A percentile compares a stretch with the other conserved stretches of the same genome.
Conservation (phyloP, 805 yeast species). For the Saccharomycopsis microspora region DNA sequence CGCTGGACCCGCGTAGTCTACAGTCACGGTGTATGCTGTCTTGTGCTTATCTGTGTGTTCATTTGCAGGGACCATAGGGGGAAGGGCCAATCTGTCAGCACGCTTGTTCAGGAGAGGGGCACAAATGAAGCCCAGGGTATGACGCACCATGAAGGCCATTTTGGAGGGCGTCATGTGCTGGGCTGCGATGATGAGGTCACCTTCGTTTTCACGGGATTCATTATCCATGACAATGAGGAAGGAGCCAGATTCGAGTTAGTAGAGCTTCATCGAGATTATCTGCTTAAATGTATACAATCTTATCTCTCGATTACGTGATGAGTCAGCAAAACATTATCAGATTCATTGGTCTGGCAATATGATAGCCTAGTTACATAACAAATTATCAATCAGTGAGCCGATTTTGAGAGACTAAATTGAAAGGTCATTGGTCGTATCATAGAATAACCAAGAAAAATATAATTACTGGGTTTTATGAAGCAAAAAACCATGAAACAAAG, state of each 20-base stretch:
- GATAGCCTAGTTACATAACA: too few relatives aligned
- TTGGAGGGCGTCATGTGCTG: slow-evolving; percentile 63
- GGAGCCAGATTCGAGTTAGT: slow-evolving; percentile 45
- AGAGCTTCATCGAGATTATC: too few relatives aligned
- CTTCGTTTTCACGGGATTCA: slow-evolving; percentile 93
- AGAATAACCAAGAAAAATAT: too few relatives aligned
- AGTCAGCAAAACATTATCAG: neutral
- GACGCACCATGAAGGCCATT: slow-evolving; percentile 89
- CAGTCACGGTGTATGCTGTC: slow-evolving; percentile 92
- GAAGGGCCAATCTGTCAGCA: slow-evolving; percentile 75
- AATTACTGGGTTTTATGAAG: too few relatives aligned
- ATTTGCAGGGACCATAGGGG: slow-evolving; percentile 46
- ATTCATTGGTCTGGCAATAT: neutral
- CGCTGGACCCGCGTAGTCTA: slow-evolving; percentile 78
- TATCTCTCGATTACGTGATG: neutral
- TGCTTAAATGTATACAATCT: neutral
- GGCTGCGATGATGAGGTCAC: slow-evolving; percentile 94
- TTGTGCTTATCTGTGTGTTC: slow-evolving; percentile 75
- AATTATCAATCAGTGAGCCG: too few relatives aligned
- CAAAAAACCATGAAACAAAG: too few relatives aligned
- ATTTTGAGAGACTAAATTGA: too few relatives aligned
- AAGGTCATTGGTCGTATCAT: too few relatives aligned
- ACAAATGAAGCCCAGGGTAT: slow-evolving; percentile 87
- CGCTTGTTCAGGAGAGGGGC: slow-evolving; percentile 69
- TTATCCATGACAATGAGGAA: slow-evolving; percentile 96